These are phyloP conservation scores for Verticillium zaregamsianum DNA, from an alignment of 2,329 filamentous ascomycete genomes.

Conservation along the genomic window DNA sequence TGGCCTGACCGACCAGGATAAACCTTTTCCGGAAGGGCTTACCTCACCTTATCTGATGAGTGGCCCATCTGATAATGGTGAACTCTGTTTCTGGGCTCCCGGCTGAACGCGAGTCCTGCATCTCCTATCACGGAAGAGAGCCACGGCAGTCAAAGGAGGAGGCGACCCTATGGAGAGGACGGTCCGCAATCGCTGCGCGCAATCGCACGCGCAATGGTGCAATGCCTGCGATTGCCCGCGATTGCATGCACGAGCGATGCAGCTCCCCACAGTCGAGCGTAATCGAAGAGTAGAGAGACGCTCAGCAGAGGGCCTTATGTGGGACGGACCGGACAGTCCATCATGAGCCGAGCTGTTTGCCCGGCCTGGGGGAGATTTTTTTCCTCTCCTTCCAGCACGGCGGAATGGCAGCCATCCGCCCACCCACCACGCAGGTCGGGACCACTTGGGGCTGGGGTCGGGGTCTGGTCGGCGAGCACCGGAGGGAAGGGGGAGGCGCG, in stretches of 20 bases:
- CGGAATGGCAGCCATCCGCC: background rate
- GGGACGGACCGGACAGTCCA: background rate
- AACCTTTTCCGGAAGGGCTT: background rate
- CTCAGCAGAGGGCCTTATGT: background rate
- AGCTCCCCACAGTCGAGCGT: background rate
- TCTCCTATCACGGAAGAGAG: background rate
- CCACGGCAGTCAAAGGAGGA: background rate
- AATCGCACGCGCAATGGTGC: background rate
- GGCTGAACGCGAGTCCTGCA: background rate
- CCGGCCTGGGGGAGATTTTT: background rate
- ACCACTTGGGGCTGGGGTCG: background rate
- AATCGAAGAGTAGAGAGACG: background rate
- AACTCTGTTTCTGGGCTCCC: background rate
- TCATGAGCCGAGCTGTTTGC: background rate
- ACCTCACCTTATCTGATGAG: background rate
- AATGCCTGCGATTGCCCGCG: background rate
- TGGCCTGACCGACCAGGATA: background rate
- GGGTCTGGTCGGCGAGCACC: background rate
- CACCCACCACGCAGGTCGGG: too few species aligned
- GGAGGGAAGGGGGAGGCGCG: background rate
- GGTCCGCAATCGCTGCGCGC: background rate
- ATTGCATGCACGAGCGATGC: background rate
- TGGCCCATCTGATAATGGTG: background rate
- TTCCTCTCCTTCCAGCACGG: background rate
- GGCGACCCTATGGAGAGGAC: background rate